phyloP scores from a whole-genome alignment of 1,139 yeast genomes.

The Pichia sp. region DNA sequence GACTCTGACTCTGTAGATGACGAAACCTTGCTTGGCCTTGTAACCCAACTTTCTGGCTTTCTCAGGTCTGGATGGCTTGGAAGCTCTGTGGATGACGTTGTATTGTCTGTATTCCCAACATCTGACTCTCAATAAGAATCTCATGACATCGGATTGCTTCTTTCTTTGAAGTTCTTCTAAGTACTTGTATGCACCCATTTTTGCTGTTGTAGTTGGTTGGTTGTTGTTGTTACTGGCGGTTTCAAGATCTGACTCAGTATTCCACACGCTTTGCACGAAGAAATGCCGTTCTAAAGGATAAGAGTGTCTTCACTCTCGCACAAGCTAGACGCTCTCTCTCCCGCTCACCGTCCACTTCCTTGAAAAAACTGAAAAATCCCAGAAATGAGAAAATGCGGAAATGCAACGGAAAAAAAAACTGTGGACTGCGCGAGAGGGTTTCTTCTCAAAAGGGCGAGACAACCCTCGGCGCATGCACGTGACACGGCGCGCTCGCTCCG shows the following conservation, averaged over 20 bases:
- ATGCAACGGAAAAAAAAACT: neutral
- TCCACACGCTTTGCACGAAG: too few species aligned
- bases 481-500: neutral
- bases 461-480: neutral
- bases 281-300: too few species aligned
- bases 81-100: conserved; percentile 97
- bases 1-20: conserved; percentile 96
- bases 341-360: too few species aligned
- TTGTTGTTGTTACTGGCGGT: too few species aligned
- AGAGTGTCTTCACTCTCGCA: too few species aligned
- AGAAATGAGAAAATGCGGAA: too few species aligned
- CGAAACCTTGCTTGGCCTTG: conserved; percentile 99
- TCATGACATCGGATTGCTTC: conserved; percentile 99
- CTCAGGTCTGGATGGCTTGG: conserved; percentile 99
- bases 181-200: conserved; percentile 99
- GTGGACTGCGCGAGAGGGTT: neutral
- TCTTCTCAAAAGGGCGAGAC: neutral
- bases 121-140: conserved; percentile 99
- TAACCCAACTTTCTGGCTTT: conserved; percentile 99
- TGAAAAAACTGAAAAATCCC: too few species aligned
- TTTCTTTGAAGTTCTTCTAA: conserved; percentile 99
- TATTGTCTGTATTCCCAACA: conserved; percentile 99
- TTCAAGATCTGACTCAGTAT: too few species aligned
- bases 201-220: conserved; percentile 7
- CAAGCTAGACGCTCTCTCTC: too few species aligned